Evolutionary conservation across 2,329 filamentous ascomycete genomes (phyloP).

Genomic region (Arthrobotrys sinensis): DNA sequence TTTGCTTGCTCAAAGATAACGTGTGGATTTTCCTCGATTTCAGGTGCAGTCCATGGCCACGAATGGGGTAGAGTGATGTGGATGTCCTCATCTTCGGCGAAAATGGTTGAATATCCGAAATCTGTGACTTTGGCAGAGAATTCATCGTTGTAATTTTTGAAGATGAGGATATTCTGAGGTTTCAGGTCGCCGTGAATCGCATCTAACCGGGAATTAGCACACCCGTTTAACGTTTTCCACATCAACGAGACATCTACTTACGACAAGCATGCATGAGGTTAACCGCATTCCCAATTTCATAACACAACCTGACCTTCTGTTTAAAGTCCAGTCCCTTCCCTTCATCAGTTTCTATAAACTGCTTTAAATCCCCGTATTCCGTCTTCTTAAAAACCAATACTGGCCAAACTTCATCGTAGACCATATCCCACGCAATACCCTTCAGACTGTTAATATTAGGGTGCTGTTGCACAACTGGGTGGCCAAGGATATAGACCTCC

Average conservation of each 20-base stretch:
- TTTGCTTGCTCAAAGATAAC: slow-evolving; percentile 20
- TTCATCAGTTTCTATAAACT: slow-evolving; percentile 8
- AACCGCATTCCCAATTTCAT: slow-evolving; percentile 22
- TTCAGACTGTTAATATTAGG: slow-evolving; percentile 19
- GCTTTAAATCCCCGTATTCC: slow-evolving; percentile 17
- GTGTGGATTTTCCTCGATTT: not conserved
- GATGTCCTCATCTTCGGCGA: not conserved
- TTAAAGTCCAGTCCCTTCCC: not conserved
- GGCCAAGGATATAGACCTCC: slow-evolving; percentile 21
- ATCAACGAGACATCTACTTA: not conserved
- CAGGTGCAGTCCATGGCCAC: slow-evolving; percentile 21
- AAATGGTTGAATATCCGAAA: slow-evolving; percentile 21
- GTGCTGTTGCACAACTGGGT: slow-evolving; percentile 20
- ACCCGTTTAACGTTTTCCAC: no score
- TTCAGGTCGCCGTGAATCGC: slow-evolving; percentile 19
- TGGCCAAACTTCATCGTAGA: slow-evolving; percentile 24
- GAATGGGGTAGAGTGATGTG: slow-evolving; percentile 2
- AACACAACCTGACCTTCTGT: slow-evolving; percentile 1
- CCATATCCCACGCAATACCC: slow-evolving; percentile 14
- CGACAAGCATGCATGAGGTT: slow-evolving; percentile 26
- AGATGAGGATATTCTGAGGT: slow-evolving; percentile 14
- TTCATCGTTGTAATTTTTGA: slow-evolving; percentile 11
- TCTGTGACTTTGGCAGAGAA: slow-evolving; percentile 22
- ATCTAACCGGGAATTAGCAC: slow-evolving; percentile 1
- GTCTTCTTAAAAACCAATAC: slow-evolving; percentile 26